Conservation (phyloP, 1,284 basidiomycete genomes). For the Austroboletus niveus region DNA sequence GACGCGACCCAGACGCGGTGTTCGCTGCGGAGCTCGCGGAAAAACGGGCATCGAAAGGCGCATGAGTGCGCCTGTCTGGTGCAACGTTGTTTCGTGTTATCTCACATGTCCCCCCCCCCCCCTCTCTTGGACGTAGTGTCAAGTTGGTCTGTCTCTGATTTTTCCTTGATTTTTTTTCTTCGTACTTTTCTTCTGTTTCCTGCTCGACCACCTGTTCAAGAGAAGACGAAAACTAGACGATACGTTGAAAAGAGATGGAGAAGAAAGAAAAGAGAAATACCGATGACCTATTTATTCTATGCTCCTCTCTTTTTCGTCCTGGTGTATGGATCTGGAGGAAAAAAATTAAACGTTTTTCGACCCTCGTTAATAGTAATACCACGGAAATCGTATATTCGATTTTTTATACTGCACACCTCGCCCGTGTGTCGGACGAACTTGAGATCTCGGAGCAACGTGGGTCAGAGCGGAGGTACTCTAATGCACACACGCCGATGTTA, state of each 20-base stretch:
- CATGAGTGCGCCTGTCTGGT: background rate
- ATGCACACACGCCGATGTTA: no score
- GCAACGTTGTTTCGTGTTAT: background rate
- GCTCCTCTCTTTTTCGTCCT: background rate
- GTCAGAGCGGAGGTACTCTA: no score
- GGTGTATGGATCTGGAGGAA: background rate
- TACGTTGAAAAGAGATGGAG: background rate
- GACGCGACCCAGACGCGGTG: conserved; percentile 68
- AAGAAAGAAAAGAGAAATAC: background rate
- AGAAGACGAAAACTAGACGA: background rate
- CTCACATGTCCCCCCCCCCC: background rate
- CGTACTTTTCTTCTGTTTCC: background rate
- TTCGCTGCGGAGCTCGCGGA: conserved; percentile 52
- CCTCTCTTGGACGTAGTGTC: background rate
- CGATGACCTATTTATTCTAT: background rate
- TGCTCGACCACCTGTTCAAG: background rate
- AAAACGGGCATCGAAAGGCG: conserved; percentile 3
- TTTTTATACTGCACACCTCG: background rate
- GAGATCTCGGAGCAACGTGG: no score
- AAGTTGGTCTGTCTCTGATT: background rate
- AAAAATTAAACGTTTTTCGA: no score
- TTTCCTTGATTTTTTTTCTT: background rate
- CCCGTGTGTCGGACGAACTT: no score
- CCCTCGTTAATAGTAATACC: no score
- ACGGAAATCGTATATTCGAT: background rate